phyloP scores from a whole-genome alignment of 2,329 filamentous ascomycete species.

The Metarhizium robertsii region DNA sequence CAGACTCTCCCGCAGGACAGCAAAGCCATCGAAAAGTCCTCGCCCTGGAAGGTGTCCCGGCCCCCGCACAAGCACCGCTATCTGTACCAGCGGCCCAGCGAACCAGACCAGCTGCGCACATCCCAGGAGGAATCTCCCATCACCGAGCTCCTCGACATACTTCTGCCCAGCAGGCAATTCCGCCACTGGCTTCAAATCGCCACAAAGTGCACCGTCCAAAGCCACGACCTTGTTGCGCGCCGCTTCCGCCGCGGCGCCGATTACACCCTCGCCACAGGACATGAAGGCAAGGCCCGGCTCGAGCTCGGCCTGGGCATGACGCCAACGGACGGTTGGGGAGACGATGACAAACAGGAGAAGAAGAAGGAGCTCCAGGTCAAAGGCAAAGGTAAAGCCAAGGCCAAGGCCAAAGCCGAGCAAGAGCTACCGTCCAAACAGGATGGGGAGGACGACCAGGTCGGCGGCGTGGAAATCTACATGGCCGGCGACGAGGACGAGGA shows the following conservation, averaged over 20 bases:
- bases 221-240: slow-evolving; percentile 70
- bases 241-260: slow-evolving; percentile 81
- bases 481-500: slow-evolving; percentile 59
- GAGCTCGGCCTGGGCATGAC: slow-evolving; percentile 86
- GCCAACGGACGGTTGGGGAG: slow-evolving; percentile 77
- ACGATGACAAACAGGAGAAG: slow-evolving; percentile 44
- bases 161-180: slow-evolving; percentile 80
- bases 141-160: slow-evolving; percentile 68
- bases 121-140: slow-evolving; percentile 46
- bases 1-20: slow-evolving; percentile 35
- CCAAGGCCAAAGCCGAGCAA: slow-evolving; percentile 19
- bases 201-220: slow-evolving; percentile 65
- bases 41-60: slow-evolving; percentile 64
- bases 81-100: slow-evolving; percentile 61
- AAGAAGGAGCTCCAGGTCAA: slow-evolving; percentile 24
- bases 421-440: slow-evolving; percentile 20
- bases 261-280: slow-evolving; percentile 86
- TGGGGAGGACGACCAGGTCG: slow-evolving; percentile 45
- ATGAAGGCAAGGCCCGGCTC: slow-evolving; percentile 66
- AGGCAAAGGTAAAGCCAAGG: slow-evolving; percentile 20
- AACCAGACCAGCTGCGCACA: slow-evolving; percentile 24
- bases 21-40: slow-evolving; percentile 46
- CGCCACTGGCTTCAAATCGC: slow-evolving; percentile 80
- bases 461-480: slow-evolving; percentile 88
- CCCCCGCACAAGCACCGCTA: slow-evolving; percentile 96